Evolutionary conservation across 73 alveolate species (phyloP), one percentile per base, ranked within the genome.

Genomic region (Paramecium biaurelia): DNA sequence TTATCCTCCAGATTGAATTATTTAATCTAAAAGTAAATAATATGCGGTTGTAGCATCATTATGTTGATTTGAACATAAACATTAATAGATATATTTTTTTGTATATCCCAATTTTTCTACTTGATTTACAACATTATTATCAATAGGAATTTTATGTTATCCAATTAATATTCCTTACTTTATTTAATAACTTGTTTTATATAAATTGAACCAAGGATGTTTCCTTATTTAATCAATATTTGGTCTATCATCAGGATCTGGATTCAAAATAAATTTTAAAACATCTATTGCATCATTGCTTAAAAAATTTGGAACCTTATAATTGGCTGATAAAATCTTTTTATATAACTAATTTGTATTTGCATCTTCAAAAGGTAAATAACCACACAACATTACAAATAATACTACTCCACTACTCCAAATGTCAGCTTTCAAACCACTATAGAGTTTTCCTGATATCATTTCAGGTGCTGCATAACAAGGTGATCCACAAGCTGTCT

Each of bases 371-470:
- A 97, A 97, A n/a, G 99, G 99, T 35, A 97, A 96, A 92, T 92
- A 94, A 7, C 99, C 99, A 49, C 98, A 94, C 26, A 96, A 84
- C 99, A 97, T 97, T 24, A 98, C 98, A 93, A 94, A 97, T 49
- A 97, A 93, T n/a, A 97, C 97, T 10, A 97, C 97, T 1, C 99
- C 99, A 86, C 97, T 86, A 82, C 97, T 90, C 99, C 99, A 97
- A 20, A 97, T 93, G 87, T 97, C 99, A 21, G 96, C 96, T 41
- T 76, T 37, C 6, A 92, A 43, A 7, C 97, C 98, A 43, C 63
- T 84, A 85, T 96, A 96, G 8, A 38, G 70, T 86, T 96, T 85
- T 20, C 99, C 99, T 28, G 94, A 93, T 15, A 96, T 92, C 99
- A 97, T 96, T 82, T 97, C 99, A 7, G 99, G 99, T 4, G 99